Evolutionary conservation across 495 filamentous ascomycete genomes (phyloP).

Genomic region (Daldinia bambusicola): DNA sequence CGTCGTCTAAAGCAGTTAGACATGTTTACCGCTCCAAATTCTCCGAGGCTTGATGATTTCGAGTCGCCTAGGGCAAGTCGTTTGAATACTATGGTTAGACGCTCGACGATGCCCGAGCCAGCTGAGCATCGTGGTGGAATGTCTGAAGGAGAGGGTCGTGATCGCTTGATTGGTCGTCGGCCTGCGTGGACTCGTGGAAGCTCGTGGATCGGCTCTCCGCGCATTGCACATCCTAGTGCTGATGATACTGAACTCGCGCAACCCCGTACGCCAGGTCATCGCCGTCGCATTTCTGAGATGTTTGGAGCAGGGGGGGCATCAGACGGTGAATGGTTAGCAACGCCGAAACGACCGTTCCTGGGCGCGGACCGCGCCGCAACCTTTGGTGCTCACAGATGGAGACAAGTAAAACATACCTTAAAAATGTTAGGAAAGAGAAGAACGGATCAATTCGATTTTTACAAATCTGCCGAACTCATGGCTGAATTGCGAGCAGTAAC

Average conservation of each 20-base stretch:
- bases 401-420: conserved; percentile 82
- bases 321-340: conserved; percentile 61
- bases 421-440: conserved; percentile 85
- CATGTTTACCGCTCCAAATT: conserved; percentile 55
- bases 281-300: conserved; percentile 76
- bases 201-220: conserved; percentile 59
- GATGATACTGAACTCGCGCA: conserved; percentile 59
- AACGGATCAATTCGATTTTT: conserved; percentile 87
- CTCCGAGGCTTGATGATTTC: conserved; percentile 47
- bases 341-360: conserved; percentile 62
- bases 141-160: conserved; percentile 90
- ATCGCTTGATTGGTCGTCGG: conserved; percentile 69
- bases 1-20: conserved; percentile 60
- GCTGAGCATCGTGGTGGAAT: conserved; percentile 75
- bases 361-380: conserved; percentile 75
- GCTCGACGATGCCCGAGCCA: conserved; percentile 75
- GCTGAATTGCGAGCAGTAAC: conserved; percentile 92
- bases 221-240: conserved; percentile 50
- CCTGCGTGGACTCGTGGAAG: conserved; percentile 65
- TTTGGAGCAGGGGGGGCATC: conserved; percentile 66
- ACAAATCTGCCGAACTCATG: conserved; percentile 95
- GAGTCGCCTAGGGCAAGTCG: conserved; percentile 51
- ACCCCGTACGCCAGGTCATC: conserved; percentile 72
- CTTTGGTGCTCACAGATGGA: conserved; percentile 86
- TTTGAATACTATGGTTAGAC: conserved; percentile 67